Conservation (phyloP, 352 stramenopile species). For the Pythium pyrilobum region DNA sequence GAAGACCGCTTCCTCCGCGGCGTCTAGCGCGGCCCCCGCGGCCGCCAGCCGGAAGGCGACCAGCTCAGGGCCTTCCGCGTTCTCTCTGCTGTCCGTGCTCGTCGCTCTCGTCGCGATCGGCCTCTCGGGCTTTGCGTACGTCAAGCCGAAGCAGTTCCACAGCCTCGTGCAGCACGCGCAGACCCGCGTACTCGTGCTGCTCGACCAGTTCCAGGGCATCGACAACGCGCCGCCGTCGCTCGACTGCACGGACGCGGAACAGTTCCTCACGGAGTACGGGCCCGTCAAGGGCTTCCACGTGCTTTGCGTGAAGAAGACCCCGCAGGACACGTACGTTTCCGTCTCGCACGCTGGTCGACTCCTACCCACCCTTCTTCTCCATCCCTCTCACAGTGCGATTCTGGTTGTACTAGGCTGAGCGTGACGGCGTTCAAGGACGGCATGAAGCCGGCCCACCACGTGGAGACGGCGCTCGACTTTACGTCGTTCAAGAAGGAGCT, state of each 20-base stretch:
- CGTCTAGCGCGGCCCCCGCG: too few relatives aligned
- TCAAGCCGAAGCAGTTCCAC: constrained; percentile 21
- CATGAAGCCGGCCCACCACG: constrained; percentile 21
- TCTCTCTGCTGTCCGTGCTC: constrained; percentile 16
- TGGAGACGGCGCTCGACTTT: constrained; percentile 35
- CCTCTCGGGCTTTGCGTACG: constrained; percentile 13
- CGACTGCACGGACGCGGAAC: constrained; percentile 28
- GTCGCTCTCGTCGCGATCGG: constrained; percentile 26
- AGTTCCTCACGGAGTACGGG: constrained; percentile 50
- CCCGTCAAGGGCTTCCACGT: constrained; percentile 72
- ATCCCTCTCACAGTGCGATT: not conserved
- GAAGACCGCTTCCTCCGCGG: too few relatives aligned
- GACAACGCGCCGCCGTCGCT: constrained; percentile 16
- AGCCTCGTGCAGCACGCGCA: constrained; percentile 8
- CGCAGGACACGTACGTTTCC: constrained; percentile 36
- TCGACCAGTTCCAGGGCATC: constrained; percentile 25
- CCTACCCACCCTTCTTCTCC: not conserved
- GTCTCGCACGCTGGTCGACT: not conserved
- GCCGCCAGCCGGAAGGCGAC: too few relatives aligned
- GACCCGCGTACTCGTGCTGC: constrained; percentile 20
- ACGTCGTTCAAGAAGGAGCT: constrained; percentile 27
- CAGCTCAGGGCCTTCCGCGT: not conserved
- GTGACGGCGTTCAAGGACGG: constrained; percentile 61
- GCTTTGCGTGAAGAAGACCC: constrained; percentile 44
- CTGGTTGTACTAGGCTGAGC: constrained; percentile 23